phyloP scores from a whole-genome alignment of 2,329 filamentous ascomycete genomes.

The Ambrosiella xylebori region DNA sequence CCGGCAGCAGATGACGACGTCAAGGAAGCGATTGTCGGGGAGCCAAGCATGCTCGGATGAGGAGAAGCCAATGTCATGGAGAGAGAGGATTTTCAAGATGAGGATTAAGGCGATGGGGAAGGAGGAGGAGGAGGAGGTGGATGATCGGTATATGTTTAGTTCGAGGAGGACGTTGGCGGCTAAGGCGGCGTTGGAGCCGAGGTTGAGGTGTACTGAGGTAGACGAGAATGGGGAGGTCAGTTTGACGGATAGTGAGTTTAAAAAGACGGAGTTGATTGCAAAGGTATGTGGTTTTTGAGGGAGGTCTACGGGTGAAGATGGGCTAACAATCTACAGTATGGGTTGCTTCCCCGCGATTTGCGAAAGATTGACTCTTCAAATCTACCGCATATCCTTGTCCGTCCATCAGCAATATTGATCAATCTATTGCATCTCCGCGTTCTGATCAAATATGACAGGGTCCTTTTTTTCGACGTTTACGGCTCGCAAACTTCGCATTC shows the following conservation, averaged over 20 bases:
- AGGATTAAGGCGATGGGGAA: constrained; percentile 11
- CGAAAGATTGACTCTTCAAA: constrained; percentile 96
- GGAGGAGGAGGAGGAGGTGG: constrained; percentile 7
- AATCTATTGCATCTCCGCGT: constrained; percentile 94
- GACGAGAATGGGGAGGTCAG: constrained; percentile 86
- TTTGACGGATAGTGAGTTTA: constrained; percentile 86
- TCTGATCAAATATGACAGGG: constrained; percentile 83
- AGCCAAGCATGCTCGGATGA: constrained; percentile 2
- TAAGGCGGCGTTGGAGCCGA: constrained; percentile 68
- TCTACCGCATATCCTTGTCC: constrained; percentile 85
- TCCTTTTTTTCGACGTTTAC: constrained; percentile 91
- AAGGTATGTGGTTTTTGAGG: constrained; percentile 38
- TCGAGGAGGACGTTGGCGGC: constrained; percentile 36
- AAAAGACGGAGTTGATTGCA: constrained; percentile 91
- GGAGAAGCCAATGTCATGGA: constrained; percentile 12
- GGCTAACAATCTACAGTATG: constrained; percentile 43
- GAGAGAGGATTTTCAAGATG: constrained; percentile 11
- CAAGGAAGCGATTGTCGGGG: not conserved
- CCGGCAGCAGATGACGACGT: not conserved
- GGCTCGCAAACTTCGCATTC: constrained; percentile 88
- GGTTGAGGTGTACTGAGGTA: constrained; percentile 84
- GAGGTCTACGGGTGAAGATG: not conserved
- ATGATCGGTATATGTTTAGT: constrained; percentile 12
- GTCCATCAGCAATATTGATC: constrained; percentile 80
- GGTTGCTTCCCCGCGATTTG: constrained; percentile 79